A percentile compares a stretch with the other conserved stretches of the same genome.
These are phyloP conservation scores for Solanum virginianum DNA, from an alignment of 257 asterid genomes.

Conservation along the genomic window DNA sequence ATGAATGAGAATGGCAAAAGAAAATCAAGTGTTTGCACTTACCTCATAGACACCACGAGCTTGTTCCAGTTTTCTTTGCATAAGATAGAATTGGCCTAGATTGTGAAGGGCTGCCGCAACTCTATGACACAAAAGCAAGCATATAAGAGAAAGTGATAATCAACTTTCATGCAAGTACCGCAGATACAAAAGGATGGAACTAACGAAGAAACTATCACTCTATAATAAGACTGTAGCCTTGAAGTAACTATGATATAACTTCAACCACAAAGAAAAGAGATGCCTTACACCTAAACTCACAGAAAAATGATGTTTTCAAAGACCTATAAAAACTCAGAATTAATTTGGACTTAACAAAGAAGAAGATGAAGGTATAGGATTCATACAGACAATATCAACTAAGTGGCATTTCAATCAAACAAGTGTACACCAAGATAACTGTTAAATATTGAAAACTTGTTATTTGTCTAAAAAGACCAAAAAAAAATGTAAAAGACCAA, in stretches of 20 bases:
- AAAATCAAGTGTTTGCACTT: background rate
- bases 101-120: conserved; percentile 97
- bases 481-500: background rate
- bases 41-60: conserved; percentile 88
- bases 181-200: background rate
- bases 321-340: background rate
- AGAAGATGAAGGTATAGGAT: background rate
- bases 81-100: conserved; percentile 76
- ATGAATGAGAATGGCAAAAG: background rate
- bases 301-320: background rate
- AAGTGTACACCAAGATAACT: background rate
- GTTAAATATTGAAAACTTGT: background rate
- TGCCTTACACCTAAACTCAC: background rate
- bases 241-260: background rate
- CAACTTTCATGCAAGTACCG: background rate
- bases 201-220: background rate
- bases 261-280: background rate
- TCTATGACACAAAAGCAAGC: conserved; percentile 23
- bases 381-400: background rate
- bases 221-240: background rate
- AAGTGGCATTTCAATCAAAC: background rate
- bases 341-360: background rate
- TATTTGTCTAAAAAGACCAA: background rate
- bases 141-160: background rate
- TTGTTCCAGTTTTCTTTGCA: conserved; percentile 49